A percentile compares a stretch with the other conserved stretches of the same genome.
These are phyloP conservation scores for Lentinula sp. DNA, from an alignment of 768 basidiomycete genomes.

Conservation along the genomic window DNA sequence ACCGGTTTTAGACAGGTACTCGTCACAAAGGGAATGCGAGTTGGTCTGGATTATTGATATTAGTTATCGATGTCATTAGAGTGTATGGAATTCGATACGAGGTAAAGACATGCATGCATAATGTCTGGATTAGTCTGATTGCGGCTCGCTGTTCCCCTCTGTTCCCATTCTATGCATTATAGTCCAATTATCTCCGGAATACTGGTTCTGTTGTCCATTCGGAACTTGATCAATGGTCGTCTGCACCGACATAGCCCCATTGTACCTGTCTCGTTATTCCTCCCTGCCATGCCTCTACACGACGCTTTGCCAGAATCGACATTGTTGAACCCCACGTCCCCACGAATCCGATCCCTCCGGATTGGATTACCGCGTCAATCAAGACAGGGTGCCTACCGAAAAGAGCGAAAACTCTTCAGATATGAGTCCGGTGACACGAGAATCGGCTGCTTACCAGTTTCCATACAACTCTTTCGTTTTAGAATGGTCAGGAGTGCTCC, in stretches of 20 bases:
- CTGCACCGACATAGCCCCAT: constrained; percentile 54
- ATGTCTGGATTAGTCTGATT: not conserved
- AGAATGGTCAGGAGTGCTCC: constrained; percentile 47
- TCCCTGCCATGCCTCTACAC: constrained; percentile 62
- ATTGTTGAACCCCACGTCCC: constrained; percentile 72
- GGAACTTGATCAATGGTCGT: constrained; percentile 40
- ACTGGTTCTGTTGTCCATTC: not conserved
- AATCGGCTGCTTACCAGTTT: constrained; percentile 33
- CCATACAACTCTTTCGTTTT: constrained; percentile 40
- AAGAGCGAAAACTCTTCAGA: not conserved
- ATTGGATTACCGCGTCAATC: constrained; percentile 70
- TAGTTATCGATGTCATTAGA: not conserved
- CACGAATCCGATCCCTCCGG: constrained; percentile 59
- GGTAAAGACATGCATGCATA: not conserved
- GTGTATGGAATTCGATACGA: no score
- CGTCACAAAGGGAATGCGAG: not conserved
- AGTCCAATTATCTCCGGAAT: not conserved
- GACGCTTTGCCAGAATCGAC: constrained; percentile 57
- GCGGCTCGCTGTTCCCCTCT: not conserved
- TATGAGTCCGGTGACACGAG: not conserved
- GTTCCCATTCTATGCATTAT: not conserved
- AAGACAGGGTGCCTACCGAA: constrained; percentile 60
- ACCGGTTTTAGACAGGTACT: not conserved
- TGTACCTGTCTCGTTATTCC: constrained; percentile 46
- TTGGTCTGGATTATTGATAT: not conserved